Conservation (phyloP, 2,329 filamentous ascomycete species). For the Fusarium siculi region DNA sequence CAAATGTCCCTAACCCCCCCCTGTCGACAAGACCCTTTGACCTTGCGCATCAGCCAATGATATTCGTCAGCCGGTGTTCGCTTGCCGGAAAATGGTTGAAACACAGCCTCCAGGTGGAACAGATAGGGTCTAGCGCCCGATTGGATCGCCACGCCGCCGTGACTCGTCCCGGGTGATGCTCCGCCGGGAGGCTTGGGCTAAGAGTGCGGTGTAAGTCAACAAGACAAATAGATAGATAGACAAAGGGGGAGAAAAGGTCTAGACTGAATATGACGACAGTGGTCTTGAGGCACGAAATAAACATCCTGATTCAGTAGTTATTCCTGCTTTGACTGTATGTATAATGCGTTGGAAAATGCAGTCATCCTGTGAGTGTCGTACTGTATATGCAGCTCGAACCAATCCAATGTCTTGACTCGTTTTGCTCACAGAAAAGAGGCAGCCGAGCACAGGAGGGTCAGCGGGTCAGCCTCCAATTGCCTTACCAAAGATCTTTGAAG, state of each 20-base stretch:
- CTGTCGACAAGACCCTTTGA: neutral
- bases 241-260: neutral
- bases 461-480: neutral
- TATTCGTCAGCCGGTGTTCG: neutral
- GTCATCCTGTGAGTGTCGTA: constrained; percentile 19
- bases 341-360: constrained; percentile 7
- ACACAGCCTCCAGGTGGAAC: constrained; percentile 19
- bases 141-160: constrained; percentile 10
- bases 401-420: neutral
- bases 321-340: neutral
- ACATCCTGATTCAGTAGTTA: neutral
- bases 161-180: constrained; percentile 17
- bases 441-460: neutral
- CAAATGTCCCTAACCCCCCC: neutral
- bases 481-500: neutral
- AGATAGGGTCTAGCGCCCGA: constrained; percentile 3
- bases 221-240: neutral
- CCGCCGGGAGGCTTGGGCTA: neutral
- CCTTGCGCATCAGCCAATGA: constrained; percentile 7
- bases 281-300: neutral
- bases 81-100: neutral
- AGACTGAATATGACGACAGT: constrained; percentile 13
- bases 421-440: constrained; percentile 12
- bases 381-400: constrained; percentile 10
- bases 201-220: neutral